Base-by-base conservation (phyloP, 805 yeast genomes). In the Yarrowia hollandica region DNA sequence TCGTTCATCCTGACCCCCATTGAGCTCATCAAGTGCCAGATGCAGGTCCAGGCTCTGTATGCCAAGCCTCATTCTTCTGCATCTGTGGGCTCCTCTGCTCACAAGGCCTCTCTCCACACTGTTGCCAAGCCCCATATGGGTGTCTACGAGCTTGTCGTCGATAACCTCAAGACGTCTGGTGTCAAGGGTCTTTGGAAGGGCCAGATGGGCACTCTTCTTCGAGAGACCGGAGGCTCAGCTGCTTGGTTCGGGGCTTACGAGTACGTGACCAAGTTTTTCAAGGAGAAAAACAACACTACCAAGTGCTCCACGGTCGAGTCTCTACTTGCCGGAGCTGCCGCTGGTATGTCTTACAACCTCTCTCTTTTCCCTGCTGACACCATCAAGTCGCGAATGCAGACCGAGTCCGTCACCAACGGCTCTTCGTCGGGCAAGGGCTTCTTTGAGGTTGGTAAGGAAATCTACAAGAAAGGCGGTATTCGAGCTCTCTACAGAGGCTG, bases 241-340 rank as follows among this genome's bases (percentile, higher is more conserved):
- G 84, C 92, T 1, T 91, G 97, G 97, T 91, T 91, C 74, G 92
- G 96, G 0, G 82, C 94, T 15, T 90, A 90, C 70, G 96, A 90
- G 68, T 72, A 78, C 42, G 73, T 79, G 7, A 69, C 62, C 28
- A 21, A 25, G 15, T 22, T 34, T 12, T 54, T 62, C 31, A 31
- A 56, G 58, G 58, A 15, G 18, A 50, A 42, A 22, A 60, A 33
- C 11, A 18, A 60, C 19, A 59, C 62, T 58, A 56, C 69, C 15
- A 74, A 72, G 38, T 35, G 44, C 35, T 71, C 77, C 8, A 77
- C 81, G 3, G 67, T 79, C 63, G 88, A 87, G 65, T 70, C 85
- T 18, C 73, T 91, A 64, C 61, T 78, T 1, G 85, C 95, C 61
- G 98, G 98, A 55, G 97, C 96, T 0, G 68, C 79, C 55, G 96